phyloP scores from a whole-genome alignment of 805 yeast species.

The Yamadazyma sp. region DNA sequence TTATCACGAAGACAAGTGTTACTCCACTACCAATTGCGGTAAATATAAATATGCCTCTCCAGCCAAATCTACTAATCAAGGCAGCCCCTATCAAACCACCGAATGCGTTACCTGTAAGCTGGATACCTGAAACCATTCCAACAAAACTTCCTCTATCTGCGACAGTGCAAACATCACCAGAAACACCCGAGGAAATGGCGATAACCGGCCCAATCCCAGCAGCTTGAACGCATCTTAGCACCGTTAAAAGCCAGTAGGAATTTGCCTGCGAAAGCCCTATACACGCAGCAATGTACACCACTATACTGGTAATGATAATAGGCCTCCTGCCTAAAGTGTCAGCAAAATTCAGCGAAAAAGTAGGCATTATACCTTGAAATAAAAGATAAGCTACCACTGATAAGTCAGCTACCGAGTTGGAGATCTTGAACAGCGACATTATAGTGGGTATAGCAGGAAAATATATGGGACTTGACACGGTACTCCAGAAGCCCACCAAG shows the following conservation, averaged over 20 bases:
- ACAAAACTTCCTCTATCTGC: slow-evolving; percentile 68
- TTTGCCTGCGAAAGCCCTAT: slow-evolving; percentile 63
- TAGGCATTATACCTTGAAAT: slow-evolving; percentile 76
- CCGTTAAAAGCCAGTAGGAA: slow-evolving; percentile 59
- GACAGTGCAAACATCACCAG: slow-evolving; percentile 70
- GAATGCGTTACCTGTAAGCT: slow-evolving; percentile 70
- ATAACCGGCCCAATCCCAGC: slow-evolving; percentile 75
- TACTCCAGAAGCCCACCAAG: slow-evolving; percentile 61
- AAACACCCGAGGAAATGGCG: slow-evolving; percentile 65
- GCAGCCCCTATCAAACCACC: slow-evolving; percentile 70
- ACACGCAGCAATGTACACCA: slow-evolving; percentile 59
- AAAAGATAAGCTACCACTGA: slow-evolving; percentile 76
- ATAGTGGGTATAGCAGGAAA: slow-evolving; percentile 72
- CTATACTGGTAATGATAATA: slow-evolving; percentile 51
- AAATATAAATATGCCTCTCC: slow-evolving; percentile 84
- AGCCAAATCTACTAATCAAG: slow-evolving; percentile 35
- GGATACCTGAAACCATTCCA: slow-evolving; percentile 64
- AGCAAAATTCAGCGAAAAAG: slow-evolving; percentile 64
- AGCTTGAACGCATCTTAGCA: slow-evolving; percentile 74
- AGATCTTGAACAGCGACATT: slow-evolving; percentile 51
- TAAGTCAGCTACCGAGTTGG: slow-evolving; percentile 60
- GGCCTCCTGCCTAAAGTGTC: slow-evolving; percentile 77
- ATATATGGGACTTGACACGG: slow-evolving; percentile 74
- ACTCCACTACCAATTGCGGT: slow-evolving; percentile 62
- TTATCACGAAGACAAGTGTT: slow-evolving; percentile 24